Evolutionary conservation across 148 eudicot genomes (phyloP).

Genomic region (Oxyria digyna): DNA sequence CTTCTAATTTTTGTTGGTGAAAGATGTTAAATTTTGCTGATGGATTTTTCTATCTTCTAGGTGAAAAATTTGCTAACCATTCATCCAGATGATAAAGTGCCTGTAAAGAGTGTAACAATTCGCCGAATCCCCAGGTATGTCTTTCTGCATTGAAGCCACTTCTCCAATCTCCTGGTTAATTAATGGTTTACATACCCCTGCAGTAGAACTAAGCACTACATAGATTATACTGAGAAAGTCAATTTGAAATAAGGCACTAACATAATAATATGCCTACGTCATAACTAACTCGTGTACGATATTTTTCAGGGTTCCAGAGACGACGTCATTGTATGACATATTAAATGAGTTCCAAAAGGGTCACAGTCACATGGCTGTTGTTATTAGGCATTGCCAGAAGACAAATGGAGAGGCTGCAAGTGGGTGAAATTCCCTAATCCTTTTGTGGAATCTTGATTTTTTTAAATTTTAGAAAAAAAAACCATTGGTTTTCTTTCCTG

Average conservation of each 20-base stretch:
- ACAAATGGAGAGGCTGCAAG: slow-evolving; percentile 17
- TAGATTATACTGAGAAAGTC: neutral
- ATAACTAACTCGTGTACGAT: neutral
- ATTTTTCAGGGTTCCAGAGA: slow-evolving; percentile 58
- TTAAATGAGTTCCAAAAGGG: slow-evolving; percentile 95
- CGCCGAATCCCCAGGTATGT: slow-evolving; percentile 85
- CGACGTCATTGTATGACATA: slow-evolving; percentile 82
- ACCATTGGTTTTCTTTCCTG: no score
- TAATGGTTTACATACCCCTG: no score
- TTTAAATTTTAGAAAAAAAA: no score
- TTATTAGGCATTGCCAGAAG: slow-evolving; percentile 44
- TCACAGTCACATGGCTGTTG: slow-evolving; percentile 97
- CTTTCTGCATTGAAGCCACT: neutral
- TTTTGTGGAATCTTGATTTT: no score
- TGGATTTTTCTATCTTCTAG: slow-evolving; percentile 16
- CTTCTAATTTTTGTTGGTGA: neutral
- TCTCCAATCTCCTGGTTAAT: neutral
- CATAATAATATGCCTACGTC: neutral
- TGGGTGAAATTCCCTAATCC: no score
- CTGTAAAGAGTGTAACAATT: slow-evolving; percentile 83
- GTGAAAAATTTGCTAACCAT: slow-evolving; percentile 85
- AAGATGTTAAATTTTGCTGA: neutral
- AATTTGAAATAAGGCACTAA: no score
- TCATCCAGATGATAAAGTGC: slow-evolving; percentile 72
- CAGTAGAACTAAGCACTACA: neutral